phyloP scores from a whole-genome alignment of 1,284 basidiomycete genomes.

The Neolentinus lepideus region DNA sequence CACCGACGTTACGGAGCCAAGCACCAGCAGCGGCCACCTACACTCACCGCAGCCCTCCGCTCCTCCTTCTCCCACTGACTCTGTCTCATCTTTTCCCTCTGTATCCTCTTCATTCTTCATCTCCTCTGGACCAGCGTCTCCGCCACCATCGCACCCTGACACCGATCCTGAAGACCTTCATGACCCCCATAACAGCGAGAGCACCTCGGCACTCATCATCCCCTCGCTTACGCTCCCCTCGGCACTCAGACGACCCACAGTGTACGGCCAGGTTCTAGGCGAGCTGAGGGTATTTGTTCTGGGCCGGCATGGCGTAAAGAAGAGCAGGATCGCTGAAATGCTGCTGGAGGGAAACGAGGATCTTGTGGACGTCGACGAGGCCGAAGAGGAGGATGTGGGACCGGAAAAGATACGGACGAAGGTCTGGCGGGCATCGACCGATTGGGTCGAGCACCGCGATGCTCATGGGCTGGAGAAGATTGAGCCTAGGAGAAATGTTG shows the following conservation, averaged over 20 bases:
- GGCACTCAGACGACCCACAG: conserved; percentile 48
- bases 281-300: conserved; percentile 50
- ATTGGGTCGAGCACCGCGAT: conserved; percentile 62
- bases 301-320: conserved; percentile 29
- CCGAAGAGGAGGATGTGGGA: conserved; percentile 39
- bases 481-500: conserved; percentile 55
- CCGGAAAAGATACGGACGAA: conserved; percentile 19
- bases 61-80: conserved; percentile 40
- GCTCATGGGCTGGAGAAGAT: conserved; percentile 56
- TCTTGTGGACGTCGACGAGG: conserved; percentile 48
- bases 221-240: conserved; percentile 60
- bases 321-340: conserved; percentile 24
- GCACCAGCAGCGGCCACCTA: conserved; percentile 15
- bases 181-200: conserved; percentile 32
- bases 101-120: conserved; percentile 73
- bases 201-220: conserved; percentile 51
- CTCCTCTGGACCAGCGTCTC: conserved; percentile 59
- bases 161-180: conserved; percentile 7
- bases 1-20: too few species aligned
- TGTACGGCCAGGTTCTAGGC: conserved; percentile 58
- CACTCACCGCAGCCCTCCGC: conserved; percentile 41
- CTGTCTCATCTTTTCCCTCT: conserved; percentile 63
- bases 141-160: conserved; percentile 32
- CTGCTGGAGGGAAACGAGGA: conserved; percentile 58
- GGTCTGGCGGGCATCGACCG: conserved; percentile 50